Evolutionary conservation across 1,284 basidiomycete genomes (phyloP), one percentile per base, ranked within the genome.

Genomic region (Tilletia walkeri): DNA sequence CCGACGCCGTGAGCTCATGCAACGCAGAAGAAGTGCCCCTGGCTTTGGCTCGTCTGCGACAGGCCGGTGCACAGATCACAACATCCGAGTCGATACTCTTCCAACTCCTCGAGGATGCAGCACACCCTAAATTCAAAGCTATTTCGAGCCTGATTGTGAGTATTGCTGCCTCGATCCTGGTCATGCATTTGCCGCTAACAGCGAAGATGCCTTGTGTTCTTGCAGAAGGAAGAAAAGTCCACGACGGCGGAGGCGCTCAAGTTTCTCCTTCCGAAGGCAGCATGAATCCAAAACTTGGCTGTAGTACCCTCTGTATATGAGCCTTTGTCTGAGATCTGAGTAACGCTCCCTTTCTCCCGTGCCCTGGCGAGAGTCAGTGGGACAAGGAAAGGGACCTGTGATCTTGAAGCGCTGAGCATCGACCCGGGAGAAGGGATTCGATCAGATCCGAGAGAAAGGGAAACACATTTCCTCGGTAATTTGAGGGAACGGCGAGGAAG

Each of bases 81-180:
- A 92, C 92, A 0, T 91, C 90, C 75, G 94, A 96, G 82, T 92
- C 90, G 71, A 84, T 90, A 2, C 87, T 90, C 1, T 95, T 93
- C 84, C 89, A 93, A 79, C 86, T 95, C 24, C 88, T 92, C 69
- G 76, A 71, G 20, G 92, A 92, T 78, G 88, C 93, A 0, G 86
- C 85, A 0, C 86, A 87, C 59, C 87, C 89, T 0, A 86, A 86
- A 18, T 96, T 95, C 88, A 92, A 89, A 81, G 86, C 87, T 0
- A 90, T 95, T 80, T 88, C 90, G 5, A 84, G 85, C 2, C 83
- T 93, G 45, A 88, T 94, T 80, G 77, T 79, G 66, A 75, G 77
- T 76, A 3, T 18, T 30, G 6, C 38, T n/a, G 4, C 50, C 18
- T 65, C 3, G 38, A 6, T 34, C 41, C 6, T 14, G 9, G 14